These are phyloP conservation scores for Microbotryum intermedium DNA, from an alignment of 1,284 basidiomycete species.

Conservation along the genomic window DNA sequence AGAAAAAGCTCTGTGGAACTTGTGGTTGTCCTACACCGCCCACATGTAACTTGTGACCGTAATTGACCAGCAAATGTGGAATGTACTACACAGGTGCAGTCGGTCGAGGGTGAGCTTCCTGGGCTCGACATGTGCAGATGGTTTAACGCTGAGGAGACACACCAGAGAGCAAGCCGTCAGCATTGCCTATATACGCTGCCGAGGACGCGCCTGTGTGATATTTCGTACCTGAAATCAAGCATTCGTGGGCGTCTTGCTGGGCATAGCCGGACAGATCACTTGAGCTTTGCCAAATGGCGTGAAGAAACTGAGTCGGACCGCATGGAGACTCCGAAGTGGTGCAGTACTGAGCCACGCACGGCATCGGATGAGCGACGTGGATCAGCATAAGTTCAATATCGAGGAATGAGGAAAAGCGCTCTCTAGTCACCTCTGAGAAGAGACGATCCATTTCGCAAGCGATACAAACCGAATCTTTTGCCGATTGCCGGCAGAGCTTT, in stretches of 20 bases:
- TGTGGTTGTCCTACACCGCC: conserved; percentile 60
- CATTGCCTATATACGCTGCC: neutral
- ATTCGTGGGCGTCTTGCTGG: conserved; percentile 88
- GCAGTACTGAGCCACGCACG: conserved; percentile 51
- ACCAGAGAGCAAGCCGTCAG: conserved; percentile 37
- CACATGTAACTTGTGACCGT: conserved; percentile 83
- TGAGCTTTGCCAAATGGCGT: conserved; percentile 76
- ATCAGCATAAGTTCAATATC: neutral
- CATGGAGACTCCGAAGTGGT: conserved; percentile 60
- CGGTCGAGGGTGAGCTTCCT: conserved; percentile 31
- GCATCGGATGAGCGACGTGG: conserved; percentile 3
- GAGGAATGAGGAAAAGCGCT: neutral
- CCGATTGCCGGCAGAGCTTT: conserved; percentile 48
- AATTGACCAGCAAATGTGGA: conserved; percentile 79
- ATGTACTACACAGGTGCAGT: conserved; percentile 85
- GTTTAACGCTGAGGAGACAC: conserved; percentile 58
- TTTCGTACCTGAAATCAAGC: conserved; percentile 35
- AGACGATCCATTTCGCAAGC: conserved; percentile 93
- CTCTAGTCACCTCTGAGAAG: conserved; percentile 61
- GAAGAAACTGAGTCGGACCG: conserved; percentile 75
- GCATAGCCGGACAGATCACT: conserved; percentile 78
- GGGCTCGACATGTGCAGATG: conserved; percentile 14
- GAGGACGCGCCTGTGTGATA: neutral
- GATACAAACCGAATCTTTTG: conserved; percentile 58
- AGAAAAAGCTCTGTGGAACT: conserved; percentile 80